These are phyloP conservation scores for Gracilaria gracilis DNA, from an alignment of 23 red algal species.

Conservation along the genomic window DNA sequence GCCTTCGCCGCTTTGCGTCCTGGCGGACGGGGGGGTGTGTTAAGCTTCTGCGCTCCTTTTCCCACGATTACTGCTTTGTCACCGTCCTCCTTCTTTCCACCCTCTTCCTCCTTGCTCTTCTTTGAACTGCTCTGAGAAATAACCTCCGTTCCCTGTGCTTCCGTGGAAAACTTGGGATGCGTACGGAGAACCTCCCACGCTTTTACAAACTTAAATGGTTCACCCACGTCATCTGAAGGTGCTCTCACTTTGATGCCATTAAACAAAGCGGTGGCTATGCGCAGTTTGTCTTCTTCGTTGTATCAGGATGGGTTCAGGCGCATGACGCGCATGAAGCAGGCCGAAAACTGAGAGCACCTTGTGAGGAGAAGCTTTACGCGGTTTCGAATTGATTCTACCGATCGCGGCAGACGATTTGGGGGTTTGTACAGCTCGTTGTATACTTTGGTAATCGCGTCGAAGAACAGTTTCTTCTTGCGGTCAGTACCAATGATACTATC, in stretches of 20 bases:
- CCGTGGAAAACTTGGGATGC: too few species aligned
- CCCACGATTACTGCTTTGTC: too few species aligned
- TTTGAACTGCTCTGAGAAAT: too few species aligned
- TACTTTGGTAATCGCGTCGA: background rate
- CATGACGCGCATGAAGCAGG: background rate
- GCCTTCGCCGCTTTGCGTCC: constrained; percentile 1
- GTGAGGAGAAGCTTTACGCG: background rate
- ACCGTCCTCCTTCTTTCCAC: background rate
- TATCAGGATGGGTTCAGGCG: background rate
- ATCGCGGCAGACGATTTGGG: background rate
- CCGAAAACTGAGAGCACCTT: constrained; percentile 3
- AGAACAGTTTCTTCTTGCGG: constrained; percentile 31
- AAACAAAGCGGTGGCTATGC: constrained; percentile 25
- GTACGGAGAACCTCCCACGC: background rate
- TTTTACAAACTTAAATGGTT: constrained; percentile 14
- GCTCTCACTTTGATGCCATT: background rate
- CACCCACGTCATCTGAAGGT: background rate
- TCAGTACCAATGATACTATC: constrained; percentile 39
- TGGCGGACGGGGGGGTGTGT: background rate
- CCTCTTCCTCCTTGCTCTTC: background rate
- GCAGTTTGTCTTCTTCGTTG: background rate
- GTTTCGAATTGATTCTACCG: constrained; percentile 17
- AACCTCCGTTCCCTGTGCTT: too few species aligned
- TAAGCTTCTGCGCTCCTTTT: background rate
- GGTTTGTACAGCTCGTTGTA: constrained; percentile 18